These are phyloP conservation scores for Keqinozyma sinolaborantium DNA, from an alignment of 1,139 yeast genomes.

Conservation along the genomic window DNA sequence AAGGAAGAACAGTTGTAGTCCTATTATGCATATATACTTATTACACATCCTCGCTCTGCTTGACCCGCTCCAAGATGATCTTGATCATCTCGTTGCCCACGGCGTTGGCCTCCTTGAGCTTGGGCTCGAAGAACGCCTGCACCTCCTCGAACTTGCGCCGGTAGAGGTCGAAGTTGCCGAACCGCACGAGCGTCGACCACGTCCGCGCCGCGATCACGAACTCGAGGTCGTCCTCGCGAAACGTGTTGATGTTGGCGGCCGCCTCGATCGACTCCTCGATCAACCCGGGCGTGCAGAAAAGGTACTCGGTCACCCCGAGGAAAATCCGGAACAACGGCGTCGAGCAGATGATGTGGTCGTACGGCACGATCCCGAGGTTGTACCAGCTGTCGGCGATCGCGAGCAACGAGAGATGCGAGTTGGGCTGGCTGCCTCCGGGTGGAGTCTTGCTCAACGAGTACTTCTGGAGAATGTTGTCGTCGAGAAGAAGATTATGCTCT, in stretches of 20 bases:
- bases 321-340: conserved; percentile 90
- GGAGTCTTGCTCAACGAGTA: conserved; percentile 77
- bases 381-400: conserved; percentile 96
- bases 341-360: conserved; percentile 94
- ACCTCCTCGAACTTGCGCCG: conserved; percentile 70
- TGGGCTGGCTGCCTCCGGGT: conserved; percentile 70
- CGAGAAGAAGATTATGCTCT: conserved; percentile 60
- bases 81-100: conserved; percentile 96
- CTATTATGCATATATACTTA: not conserved
- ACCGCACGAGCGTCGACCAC: conserved; percentile 82
- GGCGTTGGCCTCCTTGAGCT: conserved; percentile 83
- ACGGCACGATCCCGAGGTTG: conserved; percentile 80
- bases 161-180: conserved; percentile 75
- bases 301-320: conserved; percentile 88
- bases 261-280: conserved; percentile 77
- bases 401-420: conserved; percentile 81
- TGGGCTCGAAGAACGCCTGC: conserved; percentile 77
- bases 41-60: conserved; percentile 27
- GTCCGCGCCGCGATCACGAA: conserved; percentile 76
- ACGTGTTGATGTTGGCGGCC: conserved; percentile 61
- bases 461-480: conserved; percentile 75
- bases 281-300: conserved; percentile 80
- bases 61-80: conserved; percentile 62
- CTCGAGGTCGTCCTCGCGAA: conserved; percentile 83
- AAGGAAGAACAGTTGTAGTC: conserved; percentile 77